Conservation (phyloP, 2,329 filamentous ascomycete species). For the Hypoxylon sp. region DNA sequence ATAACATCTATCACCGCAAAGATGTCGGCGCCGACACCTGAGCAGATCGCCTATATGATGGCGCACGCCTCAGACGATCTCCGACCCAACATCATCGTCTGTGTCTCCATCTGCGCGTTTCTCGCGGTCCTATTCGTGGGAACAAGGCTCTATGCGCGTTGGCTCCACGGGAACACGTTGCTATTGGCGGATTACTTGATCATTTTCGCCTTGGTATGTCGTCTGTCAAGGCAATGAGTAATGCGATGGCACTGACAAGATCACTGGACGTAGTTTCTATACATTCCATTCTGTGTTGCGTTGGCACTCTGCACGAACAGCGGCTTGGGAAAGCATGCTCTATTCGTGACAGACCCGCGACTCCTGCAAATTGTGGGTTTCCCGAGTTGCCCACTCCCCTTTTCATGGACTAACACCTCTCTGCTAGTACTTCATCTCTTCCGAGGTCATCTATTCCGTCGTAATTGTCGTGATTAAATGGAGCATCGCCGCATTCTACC, state of each 20-base stretch:
- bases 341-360: constrained; percentile 28
- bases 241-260: constrained; percentile 8
- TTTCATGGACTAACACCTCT: not conserved
- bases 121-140: constrained; percentile 17
- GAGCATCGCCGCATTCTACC: constrained; percentile 26
- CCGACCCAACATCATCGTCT: constrained; percentile 27
- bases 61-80: constrained; percentile 26
- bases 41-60: constrained; percentile 33
- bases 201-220: constrained; percentile 21
- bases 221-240: not conserved
- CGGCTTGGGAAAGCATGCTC: constrained; percentile 27
- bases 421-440: constrained; percentile 23
- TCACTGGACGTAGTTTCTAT: constrained; percentile 10
- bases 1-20: not conserved
- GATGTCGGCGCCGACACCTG: constrained; percentile 9
- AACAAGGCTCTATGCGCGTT: constrained; percentile 23
- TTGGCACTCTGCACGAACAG: constrained; percentile 11
- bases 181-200: constrained; percentile 18
- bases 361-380: constrained; percentile 35
- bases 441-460: constrained; percentile 29
- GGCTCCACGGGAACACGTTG: constrained; percentile 14
- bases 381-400: not conserved
- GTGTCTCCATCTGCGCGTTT: constrained; percentile 27
- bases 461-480: constrained; percentile 30
- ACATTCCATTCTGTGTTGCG: constrained; percentile 18